Conservation (phyloP, 345 rosid genomes). For the Populus davidiana region DNA sequence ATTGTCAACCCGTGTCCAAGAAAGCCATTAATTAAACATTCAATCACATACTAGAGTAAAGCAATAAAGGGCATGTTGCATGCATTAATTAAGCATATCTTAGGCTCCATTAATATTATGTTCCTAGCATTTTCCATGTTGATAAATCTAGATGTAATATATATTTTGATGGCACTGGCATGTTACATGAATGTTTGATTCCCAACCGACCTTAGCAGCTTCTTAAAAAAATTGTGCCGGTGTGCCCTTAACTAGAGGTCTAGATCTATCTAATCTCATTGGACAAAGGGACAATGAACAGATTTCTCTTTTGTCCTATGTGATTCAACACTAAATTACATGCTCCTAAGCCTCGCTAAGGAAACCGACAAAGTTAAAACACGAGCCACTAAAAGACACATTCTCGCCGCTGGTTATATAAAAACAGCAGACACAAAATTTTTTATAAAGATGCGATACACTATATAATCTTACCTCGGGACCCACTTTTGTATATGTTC, state of each 20-base stretch:
- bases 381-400: conserved; percentile 24
- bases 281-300: conserved; percentile 13
- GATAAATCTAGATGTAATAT: neutral
- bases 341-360: neutral
- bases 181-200: neutral
- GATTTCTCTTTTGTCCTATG: conserved; percentile 19
- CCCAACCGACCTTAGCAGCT: neutral
- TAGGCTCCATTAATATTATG: neutral
- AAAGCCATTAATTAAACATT: neutral
- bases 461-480: conserved; percentile 45
- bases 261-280: conserved; percentile 5
- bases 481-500: conserved; percentile 34
- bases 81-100: neutral
- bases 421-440: conserved; percentile 37
- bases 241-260: conserved; percentile 1
- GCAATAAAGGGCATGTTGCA: neutral
- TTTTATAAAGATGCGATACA: conserved; percentile 20
- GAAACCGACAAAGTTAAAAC: conserved; percentile 16
- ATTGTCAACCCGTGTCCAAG: neutral
- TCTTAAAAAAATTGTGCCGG: neutral
- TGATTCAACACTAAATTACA: neutral
- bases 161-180: neutral
- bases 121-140: neutral
- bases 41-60: neutral
- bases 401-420: neutral